A percentile compares a stretch with the other conserved stretches of the same genome.
phyloP scores from a whole-genome alignment of 2,329 filamentous ascomycete genomes.

The Epichloe aotearoae region DNA sequence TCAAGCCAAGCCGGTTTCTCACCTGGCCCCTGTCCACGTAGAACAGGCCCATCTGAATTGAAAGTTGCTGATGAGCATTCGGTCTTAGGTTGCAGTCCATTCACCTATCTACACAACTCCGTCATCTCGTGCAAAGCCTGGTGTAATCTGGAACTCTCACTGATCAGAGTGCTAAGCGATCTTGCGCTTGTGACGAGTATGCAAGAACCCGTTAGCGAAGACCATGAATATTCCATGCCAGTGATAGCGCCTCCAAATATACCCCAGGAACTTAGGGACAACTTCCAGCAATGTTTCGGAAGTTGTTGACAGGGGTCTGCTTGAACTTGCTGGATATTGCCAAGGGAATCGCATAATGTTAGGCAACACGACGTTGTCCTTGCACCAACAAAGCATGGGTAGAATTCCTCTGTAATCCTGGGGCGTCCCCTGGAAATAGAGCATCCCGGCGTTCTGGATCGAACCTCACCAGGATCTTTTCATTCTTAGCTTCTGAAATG shows the following conservation, averaged over 20 bases:
- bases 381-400: background rate
- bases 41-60: background rate
- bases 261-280: background rate
- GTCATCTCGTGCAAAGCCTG: background rate
- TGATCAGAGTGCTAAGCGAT: background rate
- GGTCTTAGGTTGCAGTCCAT: background rate
- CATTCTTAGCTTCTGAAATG: background rate
- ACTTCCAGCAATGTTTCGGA: background rate
- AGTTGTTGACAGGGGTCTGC: background rate
- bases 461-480: background rate
- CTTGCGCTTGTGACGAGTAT: background rate
- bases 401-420: background rate
- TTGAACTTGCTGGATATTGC: background rate
- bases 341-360: background rate
- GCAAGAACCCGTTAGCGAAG: conserved; percentile 1
- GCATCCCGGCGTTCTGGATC: background rate
- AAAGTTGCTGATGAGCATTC: background rate
- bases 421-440: background rate
- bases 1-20: background rate
- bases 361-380: background rate
- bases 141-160: background rate
- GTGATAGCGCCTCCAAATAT: background rate
- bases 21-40: too few species aligned
- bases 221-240: background rate
- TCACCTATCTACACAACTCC: background rate